Conservation (phyloP, 345 rosid species). For the Turnera subulata region DNA sequence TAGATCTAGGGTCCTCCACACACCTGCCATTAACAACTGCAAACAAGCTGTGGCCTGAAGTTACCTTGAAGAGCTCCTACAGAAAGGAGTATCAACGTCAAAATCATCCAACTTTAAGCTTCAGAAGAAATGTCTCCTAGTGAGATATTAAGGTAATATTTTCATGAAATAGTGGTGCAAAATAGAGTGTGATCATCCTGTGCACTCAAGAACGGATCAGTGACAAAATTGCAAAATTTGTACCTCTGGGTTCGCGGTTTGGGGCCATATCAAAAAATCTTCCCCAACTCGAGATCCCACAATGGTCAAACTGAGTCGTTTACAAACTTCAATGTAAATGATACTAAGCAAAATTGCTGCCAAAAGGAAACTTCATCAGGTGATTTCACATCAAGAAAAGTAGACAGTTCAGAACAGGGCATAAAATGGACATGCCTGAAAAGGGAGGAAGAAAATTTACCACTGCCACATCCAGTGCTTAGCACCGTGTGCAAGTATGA, state of each 20-base stretch:
- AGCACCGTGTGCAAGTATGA: conserved; percentile 77
- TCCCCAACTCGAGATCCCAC: conserved; percentile 97
- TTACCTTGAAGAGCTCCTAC: conserved; percentile 75
- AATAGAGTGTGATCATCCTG: too few relatives aligned
- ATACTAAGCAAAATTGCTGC: conserved; percentile 89
- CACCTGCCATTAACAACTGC: conserved; percentile 80
- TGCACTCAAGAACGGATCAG: neutral
- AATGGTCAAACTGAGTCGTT: conserved; percentile 61
- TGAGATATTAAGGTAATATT: too few relatives aligned
- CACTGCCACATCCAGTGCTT: conserved; percentile 68
- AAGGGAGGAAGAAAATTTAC: conserved; percentile 39
- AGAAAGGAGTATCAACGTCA: conserved; percentile 3
- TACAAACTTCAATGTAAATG: conserved; percentile 89
- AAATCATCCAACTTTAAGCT: too few relatives aligned
- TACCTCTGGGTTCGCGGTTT: conserved; percentile 75
- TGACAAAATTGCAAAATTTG: conserved; percentile 10
- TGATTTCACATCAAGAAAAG: neutral
- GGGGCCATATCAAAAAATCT: conserved; percentile 95
- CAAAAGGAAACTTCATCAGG: conserved; percentile 18
- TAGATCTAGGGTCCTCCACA: conserved; percentile 80
- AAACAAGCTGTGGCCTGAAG: conserved; percentile 82
- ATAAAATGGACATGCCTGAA: neutral
- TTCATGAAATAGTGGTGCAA: too few relatives aligned
- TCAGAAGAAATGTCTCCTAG: too few relatives aligned
- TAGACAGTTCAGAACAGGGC: neutral